Conservation (phyloP, 441 rosid species). For the Mallotus japonicus region DNA sequence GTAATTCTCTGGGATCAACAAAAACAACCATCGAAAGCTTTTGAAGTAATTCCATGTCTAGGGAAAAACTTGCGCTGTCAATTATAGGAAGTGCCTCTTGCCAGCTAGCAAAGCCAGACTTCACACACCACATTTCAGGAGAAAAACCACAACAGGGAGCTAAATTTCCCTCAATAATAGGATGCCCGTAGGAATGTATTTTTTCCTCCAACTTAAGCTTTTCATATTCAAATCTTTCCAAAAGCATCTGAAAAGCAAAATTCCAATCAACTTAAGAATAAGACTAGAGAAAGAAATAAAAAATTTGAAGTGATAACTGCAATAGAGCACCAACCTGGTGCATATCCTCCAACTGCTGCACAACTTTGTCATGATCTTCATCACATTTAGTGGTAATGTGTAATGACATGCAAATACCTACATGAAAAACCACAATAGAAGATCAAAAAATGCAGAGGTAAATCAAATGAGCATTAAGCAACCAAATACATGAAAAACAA, state of each 20-base stretch:
- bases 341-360: constrained; percentile 63
- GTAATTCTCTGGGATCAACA: constrained; percentile 37
- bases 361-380: constrained; percentile 40
- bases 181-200: constrained; percentile 31
- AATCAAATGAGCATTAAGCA: neutral
- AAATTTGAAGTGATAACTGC: constrained; percentile 6
- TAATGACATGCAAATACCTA: constrained; percentile 84
- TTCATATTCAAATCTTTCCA: constrained; percentile 61
- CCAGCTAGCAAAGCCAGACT: constrained; percentile 60
- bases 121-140: constrained; percentile 54
- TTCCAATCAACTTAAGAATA: constrained; percentile 19
- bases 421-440: constrained; percentile 3
- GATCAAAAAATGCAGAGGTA: neutral
- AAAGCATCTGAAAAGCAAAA: constrained; percentile 56
- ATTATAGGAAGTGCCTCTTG: constrained; percentile 47
- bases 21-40: constrained; percentile 46
- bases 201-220: constrained; percentile 43
- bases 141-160: constrained; percentile 54
- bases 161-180: constrained; percentile 30
- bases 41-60: constrained; percentile 70
- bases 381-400: constrained; percentile 48
- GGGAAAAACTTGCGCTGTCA: constrained; percentile 64
- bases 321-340: constrained; percentile 50
- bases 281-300: constrained; percentile 7
- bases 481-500: neutral